Percentiles rank a stretch among this genome's conserved stretches.
Evolutionary conservation across 148 eudicot genomes (phyloP).

Genomic region (Rhododendron ovatum): DNA sequence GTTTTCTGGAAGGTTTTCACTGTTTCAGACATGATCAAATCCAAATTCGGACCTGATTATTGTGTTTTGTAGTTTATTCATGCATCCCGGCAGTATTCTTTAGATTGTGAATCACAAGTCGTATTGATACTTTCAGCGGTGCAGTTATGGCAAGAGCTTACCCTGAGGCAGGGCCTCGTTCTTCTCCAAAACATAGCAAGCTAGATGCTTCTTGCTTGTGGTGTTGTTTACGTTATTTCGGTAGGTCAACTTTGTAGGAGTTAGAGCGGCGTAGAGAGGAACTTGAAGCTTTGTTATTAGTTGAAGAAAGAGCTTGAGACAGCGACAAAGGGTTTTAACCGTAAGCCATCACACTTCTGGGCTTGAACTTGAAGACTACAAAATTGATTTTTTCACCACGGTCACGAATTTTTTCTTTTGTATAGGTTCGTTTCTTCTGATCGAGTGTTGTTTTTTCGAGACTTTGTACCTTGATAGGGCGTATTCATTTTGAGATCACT

Average conservation of each 20-base stretch:
- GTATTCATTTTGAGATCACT: not conserved
- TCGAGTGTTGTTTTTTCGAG: not conserved
- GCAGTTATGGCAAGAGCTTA: slow-evolving; percentile 96
- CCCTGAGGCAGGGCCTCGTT: slow-evolving; percentile 50
- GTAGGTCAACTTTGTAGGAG: slow-evolving; percentile 72
- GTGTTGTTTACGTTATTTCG: slow-evolving; percentile 65
- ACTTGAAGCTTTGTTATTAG: slow-evolving; percentile 74
- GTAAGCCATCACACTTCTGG: not conserved
- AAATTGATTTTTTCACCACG: not conserved
- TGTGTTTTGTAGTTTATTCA: not conserved
- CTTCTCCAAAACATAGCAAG: slow-evolving; percentile 75
- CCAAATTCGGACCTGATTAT: not conserved
- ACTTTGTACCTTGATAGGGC: not conserved
- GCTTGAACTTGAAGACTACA: not conserved
- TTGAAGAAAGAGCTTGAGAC: slow-evolving; percentile 34
- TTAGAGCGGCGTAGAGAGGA: slow-evolving; percentile 65
- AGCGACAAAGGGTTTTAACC: not conserved
- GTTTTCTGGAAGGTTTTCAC: not conserved
- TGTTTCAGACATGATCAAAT: not conserved
- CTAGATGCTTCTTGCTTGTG: slow-evolving; percentile 81
- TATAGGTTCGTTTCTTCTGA: not conserved
- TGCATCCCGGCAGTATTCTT: not conserved
- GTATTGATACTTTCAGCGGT: slow-evolving; percentile 51
- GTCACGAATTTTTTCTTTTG: not conserved
- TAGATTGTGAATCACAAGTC: not conserved